Percentiles rank a stretch among this genome's conserved stretches.
Evolutionary conservation across 2,329 filamentous ascomycete genomes (phyloP).

Genomic region (Ophiocordyceps camponoti-floridani): DNA sequence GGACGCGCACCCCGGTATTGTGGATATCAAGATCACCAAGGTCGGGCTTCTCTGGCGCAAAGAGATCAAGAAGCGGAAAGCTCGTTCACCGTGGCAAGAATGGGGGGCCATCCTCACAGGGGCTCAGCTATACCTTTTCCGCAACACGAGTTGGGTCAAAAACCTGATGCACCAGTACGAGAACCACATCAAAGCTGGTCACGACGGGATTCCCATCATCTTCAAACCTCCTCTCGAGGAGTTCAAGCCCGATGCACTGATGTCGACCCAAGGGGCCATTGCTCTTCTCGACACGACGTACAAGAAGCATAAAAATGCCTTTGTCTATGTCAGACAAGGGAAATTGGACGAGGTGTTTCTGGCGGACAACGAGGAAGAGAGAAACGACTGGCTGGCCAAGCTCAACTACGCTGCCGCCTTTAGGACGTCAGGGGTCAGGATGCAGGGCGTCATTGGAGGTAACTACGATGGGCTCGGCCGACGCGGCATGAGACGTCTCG

Average conservation of each 20-base stretch:
- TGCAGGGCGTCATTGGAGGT: constrained; percentile 71
- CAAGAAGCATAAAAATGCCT: constrained; percentile 90
- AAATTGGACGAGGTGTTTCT: constrained; percentile 80
- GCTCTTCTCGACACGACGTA: constrained; percentile 74
- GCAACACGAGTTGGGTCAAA: constrained; percentile 85
- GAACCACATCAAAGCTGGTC: constrained; percentile 57
- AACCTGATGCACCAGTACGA: constrained; percentile 79
- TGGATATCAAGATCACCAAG: constrained; percentile 95
- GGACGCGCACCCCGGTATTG: constrained; percentile 77
- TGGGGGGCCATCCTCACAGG: constrained; percentile 94
- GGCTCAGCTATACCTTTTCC: constrained; percentile 94
- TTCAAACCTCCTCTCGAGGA: constrained; percentile 82
- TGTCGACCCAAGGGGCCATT: constrained; percentile 87
- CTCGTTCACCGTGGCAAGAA: constrained; percentile 92
- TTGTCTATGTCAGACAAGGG: constrained; percentile 74
- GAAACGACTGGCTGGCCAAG: constrained; percentile 93
- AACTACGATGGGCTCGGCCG: constrained; percentile 69
- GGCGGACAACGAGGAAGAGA: constrained; percentile 75
- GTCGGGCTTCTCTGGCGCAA: constrained; percentile 92
- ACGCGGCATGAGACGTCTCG: constrained; percentile 53
- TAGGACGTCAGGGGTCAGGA: constrained; percentile 75
- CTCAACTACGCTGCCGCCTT: constrained; percentile 95
- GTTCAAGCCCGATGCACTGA: constrained; percentile 85
- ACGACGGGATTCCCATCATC: constrained; percentile 58
- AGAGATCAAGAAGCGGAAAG: constrained; percentile 82